Evolutionary conservation across 805 yeast genomes (phyloP).

Genomic region (Myxozyma udenii): DNA sequence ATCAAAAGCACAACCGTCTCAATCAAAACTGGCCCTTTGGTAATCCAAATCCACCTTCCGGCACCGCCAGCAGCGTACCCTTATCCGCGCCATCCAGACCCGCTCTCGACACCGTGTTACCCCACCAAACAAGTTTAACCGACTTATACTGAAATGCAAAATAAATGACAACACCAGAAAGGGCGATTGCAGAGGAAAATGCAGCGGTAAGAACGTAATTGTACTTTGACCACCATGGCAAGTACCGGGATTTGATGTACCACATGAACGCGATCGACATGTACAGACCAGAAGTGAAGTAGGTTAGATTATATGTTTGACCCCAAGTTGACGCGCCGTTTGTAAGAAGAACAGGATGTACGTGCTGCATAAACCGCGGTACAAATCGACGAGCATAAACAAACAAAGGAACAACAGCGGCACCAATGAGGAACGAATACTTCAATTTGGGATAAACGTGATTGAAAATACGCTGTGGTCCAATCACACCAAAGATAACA

Average conservation of each 20-base stretch:
- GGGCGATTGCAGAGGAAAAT: slow-evolving; percentile 62
- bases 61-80: slow-evolving; percentile 6
- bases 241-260: slow-evolving; percentile 52
- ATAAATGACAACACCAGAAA: slow-evolving; percentile 57
- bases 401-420: slow-evolving; percentile 12
- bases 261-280: slow-evolving; percentile 46
- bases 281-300: slow-evolving; percentile 10
- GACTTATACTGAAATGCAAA: slow-evolving; percentile 48
- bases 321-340: slow-evolving; percentile 12
- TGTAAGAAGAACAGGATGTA: slow-evolving; percentile 11
- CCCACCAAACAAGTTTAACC: slow-evolving; percentile 59
- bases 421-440: slow-evolving; percentile 29
- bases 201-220: slow-evolving; percentile 65
- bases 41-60: slow-evolving; percentile 17
- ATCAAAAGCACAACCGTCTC: too few species aligned
- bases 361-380: slow-evolving; percentile 9
- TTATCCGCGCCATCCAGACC: slow-evolving; percentile 11
- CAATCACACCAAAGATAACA: slow-evolving; percentile 63
- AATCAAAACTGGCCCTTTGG: slow-evolving; percentile 16
- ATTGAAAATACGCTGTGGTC: slow-evolving; percentile 59
- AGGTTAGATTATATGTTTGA: slow-evolving; percentile 9
- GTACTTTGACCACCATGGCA: slow-evolving; percentile 73
- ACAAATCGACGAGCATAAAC: slow-evolving; percentile 13
- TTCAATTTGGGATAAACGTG: slow-evolving; percentile 35
- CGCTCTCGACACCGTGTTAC: slow-evolving; percentile 40